Evolutionary conservation across 495 filamentous ascomycete genomes (phyloP).

Genomic region (Penicillium cinerascens): DNA sequence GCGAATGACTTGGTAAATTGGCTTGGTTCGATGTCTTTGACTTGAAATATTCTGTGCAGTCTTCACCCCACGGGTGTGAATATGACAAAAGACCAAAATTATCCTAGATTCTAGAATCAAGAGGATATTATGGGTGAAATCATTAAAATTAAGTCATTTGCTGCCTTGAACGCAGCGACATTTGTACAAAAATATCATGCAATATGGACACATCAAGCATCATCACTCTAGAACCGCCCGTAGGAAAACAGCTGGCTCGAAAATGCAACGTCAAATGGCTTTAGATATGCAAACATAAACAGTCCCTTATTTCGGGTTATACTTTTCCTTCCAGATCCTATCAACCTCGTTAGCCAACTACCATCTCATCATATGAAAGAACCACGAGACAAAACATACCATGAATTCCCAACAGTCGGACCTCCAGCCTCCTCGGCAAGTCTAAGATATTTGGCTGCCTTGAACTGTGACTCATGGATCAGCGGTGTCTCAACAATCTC

Average conservation of each 20-base stretch:
- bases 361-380: constrained; percentile 5
- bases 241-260: background rate
- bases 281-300: background rate
- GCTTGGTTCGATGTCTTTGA: background rate
- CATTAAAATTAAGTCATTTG: background rate
- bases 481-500: constrained; percentile 5
- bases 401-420: constrained; percentile 91
- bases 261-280: background rate
- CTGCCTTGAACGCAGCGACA: background rate
- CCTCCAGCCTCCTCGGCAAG: constrained; percentile 83
- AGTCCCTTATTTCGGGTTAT: constrained; percentile 58
- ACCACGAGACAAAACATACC: constrained; percentile 58
- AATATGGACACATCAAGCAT: background rate
- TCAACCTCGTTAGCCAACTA: constrained; percentile 16
- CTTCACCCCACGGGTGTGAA: too few relatives aligned
- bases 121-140: background rate
- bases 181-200: background rate
- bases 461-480: constrained; percentile 55
- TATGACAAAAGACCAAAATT: too few relatives aligned
- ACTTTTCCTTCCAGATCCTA: constrained; percentile 98
- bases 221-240: background rate
- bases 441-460: constrained; percentile 89
- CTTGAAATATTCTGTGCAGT: background rate
- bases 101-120: too few relatives aligned
- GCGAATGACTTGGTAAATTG: too few relatives aligned